phyloP scores from a whole-genome alignment of 1,284 basidiomycete genomes.

The Lentinula novae-zelandiae region DNA sequence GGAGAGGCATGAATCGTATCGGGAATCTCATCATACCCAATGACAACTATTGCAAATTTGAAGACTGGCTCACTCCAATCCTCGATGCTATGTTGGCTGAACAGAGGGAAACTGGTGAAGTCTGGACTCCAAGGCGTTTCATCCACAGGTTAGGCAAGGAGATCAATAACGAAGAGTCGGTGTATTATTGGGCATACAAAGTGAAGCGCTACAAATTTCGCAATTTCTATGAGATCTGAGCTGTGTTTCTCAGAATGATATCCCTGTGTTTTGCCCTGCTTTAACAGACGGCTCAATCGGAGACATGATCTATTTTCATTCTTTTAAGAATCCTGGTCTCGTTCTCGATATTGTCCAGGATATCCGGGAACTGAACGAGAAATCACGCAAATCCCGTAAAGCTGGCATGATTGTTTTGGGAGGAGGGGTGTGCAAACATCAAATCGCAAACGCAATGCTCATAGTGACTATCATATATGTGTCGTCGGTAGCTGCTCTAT shows the following conservation, averaged over 20 bases:
- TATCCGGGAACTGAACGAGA: slow-evolving; percentile 90
- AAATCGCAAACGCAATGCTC: slow-evolving; percentile 99
- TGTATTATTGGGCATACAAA: slow-evolving; percentile 99
- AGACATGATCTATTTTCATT: slow-evolving; percentile 99
- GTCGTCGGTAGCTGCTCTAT: neutral
- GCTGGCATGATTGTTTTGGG: slow-evolving; percentile 99
- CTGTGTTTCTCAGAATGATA: slow-evolving; percentile 73
- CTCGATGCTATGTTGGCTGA: slow-evolving; percentile 90
- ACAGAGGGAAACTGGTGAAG: slow-evolving; percentile 68
- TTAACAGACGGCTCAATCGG: slow-evolving; percentile 97
- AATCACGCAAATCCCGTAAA: slow-evolving; percentile 84
- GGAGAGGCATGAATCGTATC: slow-evolving; percentile 92
- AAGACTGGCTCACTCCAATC: slow-evolving; percentile 97
- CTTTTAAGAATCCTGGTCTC: slow-evolving; percentile 87
- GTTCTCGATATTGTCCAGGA: slow-evolving; percentile 94
- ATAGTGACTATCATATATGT: slow-evolving; percentile 54
- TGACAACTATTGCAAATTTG: slow-evolving; percentile 99
- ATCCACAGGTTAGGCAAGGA: slow-evolving; percentile 92
- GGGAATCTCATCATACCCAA: slow-evolving; percentile 99
- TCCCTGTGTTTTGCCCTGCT: slow-evolving; percentile 98
- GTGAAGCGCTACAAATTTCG: slow-evolving; percentile 46
- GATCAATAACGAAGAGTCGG: slow-evolving; percentile 94
- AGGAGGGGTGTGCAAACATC: slow-evolving; percentile 98
- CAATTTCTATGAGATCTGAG: slow-evolving; percentile 25
- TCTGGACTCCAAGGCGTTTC: slow-evolving; percentile 95